phyloP scores from a whole-genome alignment of 2,329 filamentous ascomycete genomes.

The Scortechinia acanthostroma region DNA sequence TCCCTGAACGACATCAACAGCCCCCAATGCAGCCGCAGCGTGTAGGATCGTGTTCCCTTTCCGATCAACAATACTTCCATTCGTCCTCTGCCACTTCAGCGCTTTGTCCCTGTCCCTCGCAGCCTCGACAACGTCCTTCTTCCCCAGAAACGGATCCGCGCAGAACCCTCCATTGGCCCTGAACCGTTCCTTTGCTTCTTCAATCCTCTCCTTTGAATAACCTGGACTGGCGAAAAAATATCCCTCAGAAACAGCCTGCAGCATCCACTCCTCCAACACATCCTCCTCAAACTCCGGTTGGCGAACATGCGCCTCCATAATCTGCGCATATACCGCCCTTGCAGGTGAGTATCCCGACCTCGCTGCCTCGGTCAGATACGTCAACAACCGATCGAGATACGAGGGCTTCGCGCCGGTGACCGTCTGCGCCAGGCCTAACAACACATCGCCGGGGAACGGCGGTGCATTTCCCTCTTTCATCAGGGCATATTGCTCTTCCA shows the following conservation, averaged over 20 bases:
- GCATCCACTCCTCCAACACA: neutral
- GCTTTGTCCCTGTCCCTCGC: constrained; percentile 6
- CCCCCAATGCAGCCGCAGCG: constrained; percentile 12
- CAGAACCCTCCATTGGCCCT: constrained; percentile 12
- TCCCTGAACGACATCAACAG: constrained; percentile 6
- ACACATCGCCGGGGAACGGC: constrained; percentile 11
- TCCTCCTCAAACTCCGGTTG: constrained; percentile 8
- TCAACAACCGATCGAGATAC: constrained; percentile 12
- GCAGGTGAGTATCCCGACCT: constrained; percentile 12
- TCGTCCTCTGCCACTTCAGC: constrained; percentile 6
- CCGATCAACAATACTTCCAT: constrained; percentile 10
- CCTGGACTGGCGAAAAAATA: neutral
- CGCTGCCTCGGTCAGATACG: constrained; percentile 12
- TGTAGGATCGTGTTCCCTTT: constrained; percentile 15
- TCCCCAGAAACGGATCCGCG: constrained; percentile 12
- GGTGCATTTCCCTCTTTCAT: constrained; percentile 7
- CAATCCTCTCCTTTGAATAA: constrained; percentile 5
- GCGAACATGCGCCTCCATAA: constrained; percentile 12
- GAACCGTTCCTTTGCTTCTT: constrained; percentile 10
- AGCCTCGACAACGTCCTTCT: constrained; percentile 6
- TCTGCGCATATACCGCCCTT: constrained; percentile 13
- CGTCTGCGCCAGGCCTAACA: constrained; percentile 15
- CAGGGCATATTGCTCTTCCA: constrained; percentile 12
- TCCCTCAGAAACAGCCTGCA: neutral
- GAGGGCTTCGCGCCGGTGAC: constrained; percentile 12